These are phyloP conservation scores for Coemansia sp. DNA, from an alignment of 192 early-diverging fungal species.

Conservation along the genomic window DNA sequence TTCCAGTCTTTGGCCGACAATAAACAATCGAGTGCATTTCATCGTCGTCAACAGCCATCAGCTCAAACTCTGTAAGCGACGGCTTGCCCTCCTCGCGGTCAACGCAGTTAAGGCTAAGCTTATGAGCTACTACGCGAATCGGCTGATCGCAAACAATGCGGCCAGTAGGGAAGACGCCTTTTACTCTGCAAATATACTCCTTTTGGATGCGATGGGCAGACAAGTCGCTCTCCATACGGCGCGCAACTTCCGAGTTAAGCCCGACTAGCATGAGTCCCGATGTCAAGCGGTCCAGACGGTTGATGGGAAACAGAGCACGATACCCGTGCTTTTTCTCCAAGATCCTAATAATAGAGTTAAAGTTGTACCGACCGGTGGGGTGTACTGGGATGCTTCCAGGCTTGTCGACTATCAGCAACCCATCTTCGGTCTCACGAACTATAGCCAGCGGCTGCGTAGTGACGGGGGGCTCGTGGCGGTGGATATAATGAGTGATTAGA, in stretches of 20 bases:
- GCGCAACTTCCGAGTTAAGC: slow-evolving; percentile 61
- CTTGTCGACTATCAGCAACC: slow-evolving; percentile 86
- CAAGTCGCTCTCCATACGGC: slow-evolving; percentile 69
- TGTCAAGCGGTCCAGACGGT: slow-evolving; percentile 92
- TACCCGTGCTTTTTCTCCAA: slow-evolving; percentile 66
- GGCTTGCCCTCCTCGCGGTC: slow-evolving; percentile 76
- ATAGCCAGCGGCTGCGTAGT: slow-evolving; percentile 66
- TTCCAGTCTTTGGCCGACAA: slow-evolving; percentile 84
- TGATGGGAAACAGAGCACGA: slow-evolving; percentile 67
- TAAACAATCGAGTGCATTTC: slow-evolving; percentile 73
- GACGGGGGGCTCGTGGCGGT: slow-evolving; percentile 96
- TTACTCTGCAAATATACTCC: slow-evolving; percentile 86
- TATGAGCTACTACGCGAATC: slow-evolving; percentile 81
- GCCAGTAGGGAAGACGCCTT: slow-evolving; percentile 81
- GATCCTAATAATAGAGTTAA: slow-evolving; percentile 80
- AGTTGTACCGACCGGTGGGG: slow-evolving; percentile 81
- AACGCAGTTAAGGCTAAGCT: slow-evolving; percentile 88
- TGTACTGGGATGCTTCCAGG: slow-evolving; percentile 88
- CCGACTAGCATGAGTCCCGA: slow-evolving; percentile 90
- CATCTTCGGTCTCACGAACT: slow-evolving; percentile 62
- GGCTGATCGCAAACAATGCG: slow-evolving; percentile 73
- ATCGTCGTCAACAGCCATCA: slow-evolving; percentile 59
- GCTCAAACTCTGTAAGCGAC: slow-evolving; percentile 77
- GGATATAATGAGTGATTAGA: slow-evolving; percentile 78
- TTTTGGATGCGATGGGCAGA: slow-evolving; percentile 72